phyloP scores from a whole-genome alignment of 768 basidiomycete genomes.

The Pluteus cervinus region DNA sequence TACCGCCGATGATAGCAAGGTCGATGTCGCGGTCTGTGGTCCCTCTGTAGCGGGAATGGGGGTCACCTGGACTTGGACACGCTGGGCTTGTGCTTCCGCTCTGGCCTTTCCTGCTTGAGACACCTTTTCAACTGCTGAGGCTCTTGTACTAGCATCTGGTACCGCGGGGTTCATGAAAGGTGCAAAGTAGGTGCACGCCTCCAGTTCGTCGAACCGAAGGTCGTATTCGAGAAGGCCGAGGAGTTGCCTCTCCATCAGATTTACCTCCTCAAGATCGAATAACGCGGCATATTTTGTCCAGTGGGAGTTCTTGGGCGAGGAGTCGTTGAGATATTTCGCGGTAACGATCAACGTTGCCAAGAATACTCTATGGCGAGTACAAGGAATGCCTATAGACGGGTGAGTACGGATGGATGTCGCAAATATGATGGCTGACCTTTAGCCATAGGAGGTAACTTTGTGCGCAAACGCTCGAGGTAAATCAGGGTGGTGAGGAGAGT shows the following conservation, averaged over 20 bases:
- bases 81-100: conserved; percentile 37
- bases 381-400: conserved; percentile 59
- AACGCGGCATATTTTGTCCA: conserved; percentile 77
- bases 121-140: conserved; percentile 49
- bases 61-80: conserved; percentile 24
- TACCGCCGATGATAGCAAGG: conserved; percentile 45
- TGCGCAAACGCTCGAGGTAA: conserved; percentile 83
- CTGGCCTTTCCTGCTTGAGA: conserved; percentile 48
- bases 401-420: background rate
- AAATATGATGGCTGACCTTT: conserved; percentile 53
- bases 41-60: conserved; percentile 25
- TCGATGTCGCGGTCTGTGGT: conserved; percentile 25
- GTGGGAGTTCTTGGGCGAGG: conserved; percentile 92
- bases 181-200: conserved; percentile 65
- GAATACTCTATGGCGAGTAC: conserved; percentile 93
- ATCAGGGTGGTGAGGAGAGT: conserved; percentile 88
- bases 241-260: conserved; percentile 96
- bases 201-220: conserved; percentile 82
- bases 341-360: conserved; percentile 93
- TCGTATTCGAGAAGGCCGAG: conserved; percentile 90
- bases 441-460: conserved; percentile 74
- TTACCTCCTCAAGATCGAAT: conserved; percentile 78
- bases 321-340: conserved; percentile 96
- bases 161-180: conserved; percentile 49
- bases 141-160: conserved; percentile 36